Base-by-base conservation (phyloP, 352 stramenopile genomes). In the Lagenidium giganteum region DNA sequence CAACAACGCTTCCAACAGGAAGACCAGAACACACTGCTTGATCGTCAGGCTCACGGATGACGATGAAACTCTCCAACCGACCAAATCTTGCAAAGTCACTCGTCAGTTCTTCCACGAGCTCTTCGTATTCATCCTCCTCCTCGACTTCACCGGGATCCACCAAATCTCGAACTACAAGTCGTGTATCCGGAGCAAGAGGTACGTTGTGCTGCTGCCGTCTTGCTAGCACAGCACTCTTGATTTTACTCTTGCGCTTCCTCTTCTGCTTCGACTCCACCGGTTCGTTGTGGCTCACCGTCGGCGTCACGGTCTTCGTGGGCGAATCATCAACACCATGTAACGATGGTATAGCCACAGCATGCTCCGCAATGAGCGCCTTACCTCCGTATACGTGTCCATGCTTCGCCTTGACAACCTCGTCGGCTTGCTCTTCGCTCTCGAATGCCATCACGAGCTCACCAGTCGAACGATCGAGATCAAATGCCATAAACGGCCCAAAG, bases 361-460 rank as follows among this genome's bases (percentile, higher is more conserved):
- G n/a, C 38, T 3, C 33, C 14, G 51, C 58, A 11, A 14, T 35
- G 0, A 78, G 31, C 12, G 42, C 4, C 16, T 45, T 45, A n/a
- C 71, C 66, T 4, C 71, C 68, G 46, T 79, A 83, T 7, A 41
- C 35, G 9, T 58, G 62, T 8, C 43, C 39, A 27, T 68, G 42
- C 31, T 67, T 57, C 8, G 21, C 38, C 3, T 37, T 8, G 6
- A 71, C 42, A 11, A 35, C 50, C 22, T 45, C 47, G 2, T 27
- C 7, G 4, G 62, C 67, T 9, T 49, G 31, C 0, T 22, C 21
- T 22, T 44, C 13, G 13, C 59, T 27, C 18, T 9, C 28, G 29
- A 61, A 72, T 24, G 9, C 18, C 0, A 79, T 44, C 0, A 41
- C 39, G 0, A 69, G 16, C 0, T 54, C 31, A 1, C 54, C 63